phyloP scores from a whole-genome alignment of 2,329 filamentous ascomycete species.

The Exophiala viscosa region DNA sequence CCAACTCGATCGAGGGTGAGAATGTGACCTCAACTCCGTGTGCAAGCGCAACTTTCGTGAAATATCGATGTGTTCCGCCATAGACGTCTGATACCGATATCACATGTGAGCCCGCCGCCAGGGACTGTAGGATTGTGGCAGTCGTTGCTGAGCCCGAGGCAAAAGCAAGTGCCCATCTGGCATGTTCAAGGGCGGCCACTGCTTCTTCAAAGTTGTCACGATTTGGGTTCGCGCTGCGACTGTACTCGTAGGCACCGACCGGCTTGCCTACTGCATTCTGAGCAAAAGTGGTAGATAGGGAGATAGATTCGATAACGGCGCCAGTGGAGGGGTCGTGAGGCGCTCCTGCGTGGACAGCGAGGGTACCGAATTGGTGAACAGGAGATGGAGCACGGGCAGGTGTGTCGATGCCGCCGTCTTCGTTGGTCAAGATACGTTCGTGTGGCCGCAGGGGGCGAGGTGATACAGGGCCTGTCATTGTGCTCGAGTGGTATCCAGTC shows the following conservation, averaged over 20 bases:
- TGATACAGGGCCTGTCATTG: conserved; percentile 20
- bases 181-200: conserved; percentile 87
- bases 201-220: conserved; percentile 89
- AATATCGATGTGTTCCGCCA: conserved; percentile 96
- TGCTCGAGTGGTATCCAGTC: background rate
- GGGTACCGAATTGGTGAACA: conserved; percentile 79
- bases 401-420: conserved; percentile 62
- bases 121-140: conserved; percentile 85
- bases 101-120: conserved; percentile 87
- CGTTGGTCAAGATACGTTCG: conserved; percentile 32
- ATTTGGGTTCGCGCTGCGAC: conserved; percentile 89
- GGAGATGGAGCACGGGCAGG: conserved; percentile 70
- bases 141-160: conserved; percentile 92
- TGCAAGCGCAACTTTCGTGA: conserved; percentile 92
- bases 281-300: conserved; percentile 93
- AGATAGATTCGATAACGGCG: conserved; percentile 95
- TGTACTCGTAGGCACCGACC: conserved; percentile 88
- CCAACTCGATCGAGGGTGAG: conserved; percentile 83
- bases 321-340: conserved; percentile 88
- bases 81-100: conserved; percentile 97
- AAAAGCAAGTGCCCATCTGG: conserved; percentile 89
- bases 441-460: conserved; percentile 25
- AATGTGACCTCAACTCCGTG: conserved; percentile 95
- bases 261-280: conserved; percentile 84
- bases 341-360: conserved; percentile 89